phyloP scores from a whole-genome alignment of 2,329 filamentous ascomycete species.

The Xenosphaeropsis pyriputrescens region DNA sequence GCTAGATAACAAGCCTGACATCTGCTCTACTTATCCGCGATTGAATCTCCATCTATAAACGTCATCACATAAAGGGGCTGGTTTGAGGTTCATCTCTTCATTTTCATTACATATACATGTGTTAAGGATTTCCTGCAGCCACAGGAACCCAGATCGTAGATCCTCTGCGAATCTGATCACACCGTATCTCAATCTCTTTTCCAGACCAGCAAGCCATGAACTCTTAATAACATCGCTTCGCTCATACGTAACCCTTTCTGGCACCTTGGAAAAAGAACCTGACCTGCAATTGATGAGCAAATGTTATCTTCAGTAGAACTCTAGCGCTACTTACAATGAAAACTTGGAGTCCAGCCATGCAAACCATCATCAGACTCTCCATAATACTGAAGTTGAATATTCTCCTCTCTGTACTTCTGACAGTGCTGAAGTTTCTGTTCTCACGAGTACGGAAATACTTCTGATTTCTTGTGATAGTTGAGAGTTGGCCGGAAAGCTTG shows the following conservation, averaged over 20 bases:
- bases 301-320: too few relatives aligned
- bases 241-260: slow-evolving; percentile 54
- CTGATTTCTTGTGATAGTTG: slow-evolving; percentile 89
- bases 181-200: too few relatives aligned
- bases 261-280: slow-evolving; percentile 31
- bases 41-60: too few relatives aligned
- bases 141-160: slow-evolving; percentile 2
- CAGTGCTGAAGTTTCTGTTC: slow-evolving; percentile 97
- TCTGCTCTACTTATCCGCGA: too few relatives aligned
- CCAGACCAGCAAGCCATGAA: too few relatives aligned
- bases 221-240: not conserved
- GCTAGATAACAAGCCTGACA: too few relatives aligned
- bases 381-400: slow-evolving; percentile 97
- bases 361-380: slow-evolving; percentile 80
- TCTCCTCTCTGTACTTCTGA: slow-evolving; percentile 84
- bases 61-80: too few relatives aligned
- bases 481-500: slow-evolving; percentile 85
- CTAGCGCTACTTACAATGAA: slow-evolving; percentile 53
- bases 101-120: not conserved
- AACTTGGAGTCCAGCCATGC: slow-evolving; percentile 92
- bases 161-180: too few relatives aligned
- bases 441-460: slow-evolving; percentile 99
- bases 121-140: slow-evolving; percentile 5
- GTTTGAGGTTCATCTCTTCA: not conserved
- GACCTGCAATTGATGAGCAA: too few relatives aligned